These are phyloP conservation scores for Bipolaris gigantea DNA, from an alignment of 2,329 filamentous ascomycete species.

Conservation along the genomic window DNA sequence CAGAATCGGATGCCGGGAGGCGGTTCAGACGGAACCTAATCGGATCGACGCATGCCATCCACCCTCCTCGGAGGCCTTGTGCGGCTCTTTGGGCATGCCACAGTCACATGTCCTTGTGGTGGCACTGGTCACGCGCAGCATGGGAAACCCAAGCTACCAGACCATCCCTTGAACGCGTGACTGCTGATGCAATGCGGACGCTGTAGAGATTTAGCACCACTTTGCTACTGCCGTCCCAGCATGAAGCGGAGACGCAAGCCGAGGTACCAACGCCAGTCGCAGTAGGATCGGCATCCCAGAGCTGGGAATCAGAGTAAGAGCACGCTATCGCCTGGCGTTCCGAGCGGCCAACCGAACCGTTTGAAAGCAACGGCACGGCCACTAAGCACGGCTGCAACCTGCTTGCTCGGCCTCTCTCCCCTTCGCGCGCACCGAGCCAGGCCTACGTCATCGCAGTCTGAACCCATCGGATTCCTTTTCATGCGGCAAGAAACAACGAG, in stretches of 20 bases:
- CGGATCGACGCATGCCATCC: conserved; percentile 8
- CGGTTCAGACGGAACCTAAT: conserved; percentile 2
- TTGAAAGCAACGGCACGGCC: background rate
- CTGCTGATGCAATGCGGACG: background rate
- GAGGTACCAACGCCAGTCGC: background rate
- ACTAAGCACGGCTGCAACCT: background rate
- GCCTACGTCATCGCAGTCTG: background rate
- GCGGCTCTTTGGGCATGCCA: background rate
- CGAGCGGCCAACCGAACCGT: background rate
- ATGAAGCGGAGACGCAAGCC: background rate
- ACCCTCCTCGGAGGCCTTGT: background rate
- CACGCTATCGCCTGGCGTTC: background rate
- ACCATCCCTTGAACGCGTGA: background rate
- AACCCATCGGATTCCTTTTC: background rate
- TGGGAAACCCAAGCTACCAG: background rate
- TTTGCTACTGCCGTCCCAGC: background rate
- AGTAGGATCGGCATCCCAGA: background rate
- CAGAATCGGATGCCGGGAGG: background rate
- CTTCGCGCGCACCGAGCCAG: background rate
- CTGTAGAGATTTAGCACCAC: background rate
- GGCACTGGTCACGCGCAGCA: background rate
- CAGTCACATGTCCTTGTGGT: background rate
- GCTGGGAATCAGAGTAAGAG: background rate
- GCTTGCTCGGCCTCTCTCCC: background rate
- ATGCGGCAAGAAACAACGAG: no score